Percentiles rank a stretch among this genome's conserved stretches.
Evolutionary conservation across 2,329 filamentous ascomycete genomes (phyloP).

Genomic region (Xylariales sp.): DNA sequence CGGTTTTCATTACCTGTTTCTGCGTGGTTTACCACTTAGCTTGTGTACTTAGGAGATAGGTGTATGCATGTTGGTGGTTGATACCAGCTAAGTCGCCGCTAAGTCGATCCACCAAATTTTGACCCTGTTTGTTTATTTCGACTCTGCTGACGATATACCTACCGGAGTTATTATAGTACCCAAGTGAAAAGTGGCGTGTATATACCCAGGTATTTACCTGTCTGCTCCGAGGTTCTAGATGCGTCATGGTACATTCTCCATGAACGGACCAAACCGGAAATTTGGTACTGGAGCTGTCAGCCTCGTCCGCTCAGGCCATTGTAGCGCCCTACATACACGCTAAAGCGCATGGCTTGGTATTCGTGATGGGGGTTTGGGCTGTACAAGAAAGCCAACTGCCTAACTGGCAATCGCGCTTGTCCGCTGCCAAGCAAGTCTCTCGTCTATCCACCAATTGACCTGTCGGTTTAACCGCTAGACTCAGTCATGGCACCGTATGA

Average conservation of each 20-base stretch:
- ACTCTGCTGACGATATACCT: background rate
- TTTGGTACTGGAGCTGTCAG: too few relatives aligned
- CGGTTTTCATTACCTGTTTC: background rate
- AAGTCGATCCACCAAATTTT: background rate
- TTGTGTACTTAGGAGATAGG: background rate
- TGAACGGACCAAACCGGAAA: too few relatives aligned
- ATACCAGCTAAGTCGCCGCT: background rate
- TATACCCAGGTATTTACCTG: too few relatives aligned
- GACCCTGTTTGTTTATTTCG: background rate
- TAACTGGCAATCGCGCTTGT: background rate
- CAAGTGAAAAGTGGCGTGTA: too few relatives aligned
- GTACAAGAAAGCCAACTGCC: background rate
- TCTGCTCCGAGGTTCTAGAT: too few relatives aligned
- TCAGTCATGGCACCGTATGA: slow-evolving; percentile 17
- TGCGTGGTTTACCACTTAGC: background rate
- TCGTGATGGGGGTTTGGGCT: slow-evolving; percentile 1
- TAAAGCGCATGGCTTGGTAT: background rate
- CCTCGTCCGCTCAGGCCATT: background rate
- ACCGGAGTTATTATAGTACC: background rate
- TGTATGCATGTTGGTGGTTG: slow-evolving; percentile 6
- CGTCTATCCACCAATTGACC: slow-evolving; percentile 24
- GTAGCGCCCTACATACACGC: slow-evolving; percentile 7
- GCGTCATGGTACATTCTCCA: too few relatives aligned
- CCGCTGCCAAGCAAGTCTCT: slow-evolving; percentile 8
- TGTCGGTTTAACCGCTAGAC: slow-evolving; percentile 25